Evolutionary conservation across 257 asterid species (phyloP).

Genomic region (Marsdenia floribunda): DNA sequence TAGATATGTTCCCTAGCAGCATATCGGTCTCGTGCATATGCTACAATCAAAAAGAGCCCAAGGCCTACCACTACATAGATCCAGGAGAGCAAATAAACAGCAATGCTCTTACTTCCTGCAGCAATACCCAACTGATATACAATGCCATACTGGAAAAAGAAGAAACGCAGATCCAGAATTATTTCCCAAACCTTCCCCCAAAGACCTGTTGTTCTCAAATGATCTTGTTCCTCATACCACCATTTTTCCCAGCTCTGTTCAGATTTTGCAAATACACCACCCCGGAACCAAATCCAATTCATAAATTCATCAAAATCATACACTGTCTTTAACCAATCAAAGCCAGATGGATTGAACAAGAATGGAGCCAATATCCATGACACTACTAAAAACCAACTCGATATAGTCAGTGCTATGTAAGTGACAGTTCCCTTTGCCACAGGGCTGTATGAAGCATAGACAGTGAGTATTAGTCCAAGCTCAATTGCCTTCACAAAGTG

Average conservation of each 20-base stretch:
- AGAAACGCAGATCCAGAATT: conserved; percentile 85
- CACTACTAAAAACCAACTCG: conserved; percentile 95
- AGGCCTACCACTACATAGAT: conserved; percentile 68
- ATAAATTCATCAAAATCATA: conserved; percentile 93
- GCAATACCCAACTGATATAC: conserved; percentile 89
- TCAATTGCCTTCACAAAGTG: conserved; percentile 97
- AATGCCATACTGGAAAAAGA: conserved; percentile 96
- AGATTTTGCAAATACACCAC: conserved; percentile 84
- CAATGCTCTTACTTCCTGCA: conserved; percentile 72
- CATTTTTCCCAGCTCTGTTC: conserved; percentile 99
- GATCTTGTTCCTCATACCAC: conserved; percentile 99
- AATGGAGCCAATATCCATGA: conserved; percentile 95
- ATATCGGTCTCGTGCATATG: conserved; percentile 79
- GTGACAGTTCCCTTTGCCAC: conserved; percentile 80
- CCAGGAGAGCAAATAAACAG: conserved; percentile 93
- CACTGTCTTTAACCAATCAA: conserved; percentile 96
- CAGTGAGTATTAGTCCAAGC: conserved; percentile 82
- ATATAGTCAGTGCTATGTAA: conserved; percentile 78
- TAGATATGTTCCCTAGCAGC: conserved; percentile 93
- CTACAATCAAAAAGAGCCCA: conserved; percentile 48
- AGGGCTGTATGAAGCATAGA: conserved; percentile 86
- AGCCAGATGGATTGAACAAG: conserved; percentile 86
- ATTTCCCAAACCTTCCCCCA: conserved; percentile 83
- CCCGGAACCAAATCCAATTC: conserved; percentile 93
- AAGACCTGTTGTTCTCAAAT: conserved; percentile 85